Conservation (phyloP, 768 basidiomycete species). For the Mycena crocata region DNA sequence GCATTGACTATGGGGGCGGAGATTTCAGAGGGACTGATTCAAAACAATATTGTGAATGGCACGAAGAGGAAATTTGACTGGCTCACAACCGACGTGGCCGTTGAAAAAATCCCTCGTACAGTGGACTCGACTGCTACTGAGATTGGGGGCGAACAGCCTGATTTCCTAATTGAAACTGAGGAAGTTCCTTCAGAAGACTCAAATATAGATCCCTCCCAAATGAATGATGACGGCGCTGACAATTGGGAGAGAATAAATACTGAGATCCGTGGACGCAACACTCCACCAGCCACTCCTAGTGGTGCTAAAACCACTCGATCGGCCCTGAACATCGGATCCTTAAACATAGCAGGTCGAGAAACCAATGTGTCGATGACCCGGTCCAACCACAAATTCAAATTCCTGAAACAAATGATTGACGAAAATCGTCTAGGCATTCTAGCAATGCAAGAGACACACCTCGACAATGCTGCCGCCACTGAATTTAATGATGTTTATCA, state of each 20-base stretch:
- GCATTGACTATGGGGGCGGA: slow-evolving; percentile 10
- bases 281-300: neutral
- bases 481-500: slow-evolving; percentile 10
- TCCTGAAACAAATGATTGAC: slow-evolving; percentile 25
- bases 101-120: neutral
- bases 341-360: slow-evolving; percentile 34
- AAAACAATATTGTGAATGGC: slow-evolving; percentile 7
- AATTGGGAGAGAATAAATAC: slow-evolving; percentile 2
- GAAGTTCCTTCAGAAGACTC: neutral
- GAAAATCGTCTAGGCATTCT: slow-evolving; percentile 32
- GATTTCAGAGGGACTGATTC: neutral
- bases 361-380: neutral
- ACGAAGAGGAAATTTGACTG: slow-evolving; percentile 17
- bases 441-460: slow-evolving; percentile 39
- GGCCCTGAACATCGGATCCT: slow-evolving; percentile 11
- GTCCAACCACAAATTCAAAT: slow-evolving; percentile 34
- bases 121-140: neutral
- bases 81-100: slow-evolving; percentile 4
- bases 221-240: neutral
- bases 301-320: slow-evolving; percentile 22
- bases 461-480: slow-evolving; percentile 11
- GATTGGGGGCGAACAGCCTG: neutral
- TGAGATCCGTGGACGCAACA: neutral
- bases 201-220: neutral
- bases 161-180: neutral